Evolutionary conservation across 1,284 basidiomycete species (phyloP).

Genomic region (Sphaerobolus stellatus): DNA sequence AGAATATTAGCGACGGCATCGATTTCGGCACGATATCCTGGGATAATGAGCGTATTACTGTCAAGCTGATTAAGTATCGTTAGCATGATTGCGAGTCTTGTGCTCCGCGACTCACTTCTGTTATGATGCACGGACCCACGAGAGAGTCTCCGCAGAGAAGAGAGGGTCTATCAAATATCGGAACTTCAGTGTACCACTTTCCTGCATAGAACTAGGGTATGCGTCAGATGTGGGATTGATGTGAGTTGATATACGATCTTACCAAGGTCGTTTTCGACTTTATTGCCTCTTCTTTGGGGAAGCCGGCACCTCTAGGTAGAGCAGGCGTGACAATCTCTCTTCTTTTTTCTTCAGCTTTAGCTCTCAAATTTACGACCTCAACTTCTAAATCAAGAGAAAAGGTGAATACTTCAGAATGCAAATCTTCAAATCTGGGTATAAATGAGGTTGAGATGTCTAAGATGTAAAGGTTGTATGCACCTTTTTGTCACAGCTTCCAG

Average conservation of each 20-base stretch:
- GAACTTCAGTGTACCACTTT: neutral
- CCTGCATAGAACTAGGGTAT: no score
- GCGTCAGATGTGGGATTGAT: no score
- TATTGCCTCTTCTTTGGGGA: constrained; percentile 8
- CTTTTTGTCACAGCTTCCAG: constrained; percentile 15
- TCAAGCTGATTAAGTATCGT: constrained; percentile 15
- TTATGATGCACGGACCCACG: constrained; percentile 18
- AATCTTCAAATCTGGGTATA: no score
- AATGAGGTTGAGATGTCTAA: no score
- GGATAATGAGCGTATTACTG: constrained; percentile 22
- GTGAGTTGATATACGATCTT: neutral
- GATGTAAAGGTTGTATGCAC: no score
- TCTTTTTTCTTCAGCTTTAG: constrained; percentile 23
- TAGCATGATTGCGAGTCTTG: neutral
- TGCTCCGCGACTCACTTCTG: constrained; percentile 17
- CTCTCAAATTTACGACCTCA: constrained; percentile 30
- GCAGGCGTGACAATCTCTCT: constrained; percentile 18
- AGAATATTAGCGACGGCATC: constrained; percentile 31
- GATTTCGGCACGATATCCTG: constrained; percentile 29
- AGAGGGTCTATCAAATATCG: neutral
- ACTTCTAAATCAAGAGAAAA: constrained; percentile 30
- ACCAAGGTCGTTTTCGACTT: neutral
- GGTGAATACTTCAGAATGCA: constrained; percentile 29
- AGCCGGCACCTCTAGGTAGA: constrained; percentile 17
- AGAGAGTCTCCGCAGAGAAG: neutral